Conservation (phyloP, 768 basidiomycete species). For the Termitomyces sp. region DNA sequence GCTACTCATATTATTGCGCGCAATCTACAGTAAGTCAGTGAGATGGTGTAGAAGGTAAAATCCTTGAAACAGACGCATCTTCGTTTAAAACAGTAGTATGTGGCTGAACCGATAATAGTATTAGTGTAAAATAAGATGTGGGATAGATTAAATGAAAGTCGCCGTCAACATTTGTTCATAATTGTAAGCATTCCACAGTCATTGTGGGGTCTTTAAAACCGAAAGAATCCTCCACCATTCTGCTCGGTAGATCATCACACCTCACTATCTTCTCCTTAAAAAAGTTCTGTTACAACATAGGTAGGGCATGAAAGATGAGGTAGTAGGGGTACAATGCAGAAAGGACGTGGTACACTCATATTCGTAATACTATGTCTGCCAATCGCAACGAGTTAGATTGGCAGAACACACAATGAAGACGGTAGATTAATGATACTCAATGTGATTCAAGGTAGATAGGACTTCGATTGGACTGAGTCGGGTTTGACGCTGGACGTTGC, state of each 20-base stretch:
- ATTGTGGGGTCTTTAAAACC: background rate
- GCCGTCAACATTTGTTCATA: background rate
- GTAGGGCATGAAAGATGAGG: background rate
- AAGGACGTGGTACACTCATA: background rate
- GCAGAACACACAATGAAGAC: slow-evolving; percentile 2
- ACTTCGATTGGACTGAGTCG: slow-evolving; percentile 2
- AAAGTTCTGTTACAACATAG: background rate
- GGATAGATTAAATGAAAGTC: background rate
- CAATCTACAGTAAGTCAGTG: no score
- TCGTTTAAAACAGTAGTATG: background rate
- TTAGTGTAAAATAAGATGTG: background rate
- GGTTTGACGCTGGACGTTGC: slow-evolving; percentile 11
- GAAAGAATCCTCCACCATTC: slow-evolving; percentile 21
- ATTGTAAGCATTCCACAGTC: background rate
- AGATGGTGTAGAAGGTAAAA: no score
- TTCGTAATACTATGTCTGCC: background rate
- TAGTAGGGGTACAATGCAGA: no score
- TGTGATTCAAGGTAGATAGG: background rate
- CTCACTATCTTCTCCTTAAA: slow-evolving; percentile 35
- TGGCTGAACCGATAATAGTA: background rate
- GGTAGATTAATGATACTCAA: background rate
- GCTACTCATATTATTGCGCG: no score
- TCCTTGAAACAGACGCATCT: background rate
- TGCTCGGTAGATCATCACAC: slow-evolving; percentile 65
- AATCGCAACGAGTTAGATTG: background rate